Percentiles rank a stretch among this genome's conserved stretches.
Evolutionary conservation across 352 stramenopile species (phyloP).

Genomic region (Globisporangium emineosum): DNA sequence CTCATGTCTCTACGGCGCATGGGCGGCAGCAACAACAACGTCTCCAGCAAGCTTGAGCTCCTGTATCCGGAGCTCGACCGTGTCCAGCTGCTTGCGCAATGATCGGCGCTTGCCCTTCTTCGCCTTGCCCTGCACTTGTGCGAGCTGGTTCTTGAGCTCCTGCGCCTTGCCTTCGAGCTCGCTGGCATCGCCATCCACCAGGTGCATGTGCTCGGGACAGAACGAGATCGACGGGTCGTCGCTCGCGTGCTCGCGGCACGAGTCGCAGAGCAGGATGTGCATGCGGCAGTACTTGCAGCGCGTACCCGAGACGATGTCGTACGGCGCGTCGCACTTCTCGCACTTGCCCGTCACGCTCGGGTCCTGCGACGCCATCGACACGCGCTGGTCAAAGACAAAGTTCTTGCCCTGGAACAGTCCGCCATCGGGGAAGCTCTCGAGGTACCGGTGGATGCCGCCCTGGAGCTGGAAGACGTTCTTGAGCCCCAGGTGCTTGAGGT

Average conservation of each 20-base stretch:
- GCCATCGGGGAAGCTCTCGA: constrained; percentile 73
- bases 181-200: constrained; percentile 40
- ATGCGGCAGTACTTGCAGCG: constrained; percentile 78
- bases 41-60: constrained; percentile 16
- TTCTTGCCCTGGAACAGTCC: constrained; percentile 80
- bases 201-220: constrained; percentile 50
- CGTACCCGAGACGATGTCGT: constrained; percentile 61
- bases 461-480: constrained; percentile 74
- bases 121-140: constrained; percentile 32
- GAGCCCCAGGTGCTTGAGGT: constrained; percentile 66
- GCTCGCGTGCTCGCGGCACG: constrained; percentile 34
- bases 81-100: constrained; percentile 79
- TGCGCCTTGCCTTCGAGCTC: constrained; percentile 33
- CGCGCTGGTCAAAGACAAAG: constrained; percentile 85
- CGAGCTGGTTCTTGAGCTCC: constrained; percentile 31
- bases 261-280: constrained; percentile 70
- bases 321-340: constrained; percentile 45
- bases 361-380: constrained; percentile 58
- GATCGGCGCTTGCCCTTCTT: constrained; percentile 73
- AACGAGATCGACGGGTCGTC: constrained; percentile 33
- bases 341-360: constrained; percentile 61
- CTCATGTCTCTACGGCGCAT: constrained; percentile 3
- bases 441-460: constrained; percentile 82
- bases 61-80: constrained; percentile 60
- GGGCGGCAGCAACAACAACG: neutral